phyloP scores from a whole-genome alignment of 2,329 filamentous ascomycete species.

The Lasiodiplodia citricola region DNA sequence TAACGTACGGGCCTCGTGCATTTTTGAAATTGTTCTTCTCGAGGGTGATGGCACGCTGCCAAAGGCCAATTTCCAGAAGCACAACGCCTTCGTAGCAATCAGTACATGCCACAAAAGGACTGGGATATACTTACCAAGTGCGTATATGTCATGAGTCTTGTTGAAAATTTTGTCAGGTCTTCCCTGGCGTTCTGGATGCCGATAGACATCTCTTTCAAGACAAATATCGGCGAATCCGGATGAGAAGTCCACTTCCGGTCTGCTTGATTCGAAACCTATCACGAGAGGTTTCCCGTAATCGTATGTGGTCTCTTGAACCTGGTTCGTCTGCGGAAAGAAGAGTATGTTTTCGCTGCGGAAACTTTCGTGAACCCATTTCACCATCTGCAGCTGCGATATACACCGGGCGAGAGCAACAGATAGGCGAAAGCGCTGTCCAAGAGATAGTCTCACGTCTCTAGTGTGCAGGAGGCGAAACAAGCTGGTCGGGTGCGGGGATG shows the following conservation, averaged over 20 bases:
- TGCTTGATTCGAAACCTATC: constrained; percentile 30
- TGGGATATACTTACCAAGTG: constrained; percentile 32
- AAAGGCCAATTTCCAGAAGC: constrained; percentile 45
- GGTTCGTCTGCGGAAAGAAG: constrained; percentile 24
- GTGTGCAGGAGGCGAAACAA: constrained; percentile 18
- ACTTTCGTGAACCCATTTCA: constrained; percentile 31
- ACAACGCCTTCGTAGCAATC: constrained; percentile 35
- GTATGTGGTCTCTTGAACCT: neutral
- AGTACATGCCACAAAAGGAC: neutral
- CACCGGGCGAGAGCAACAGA: constrained; percentile 26
- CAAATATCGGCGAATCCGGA: constrained; percentile 9
- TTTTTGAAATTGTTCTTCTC: constrained; percentile 26
- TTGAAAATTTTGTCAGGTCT: constrained; percentile 36
- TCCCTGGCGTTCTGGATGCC: constrained; percentile 44
- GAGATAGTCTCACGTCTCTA: neutral
- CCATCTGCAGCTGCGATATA: constrained; percentile 30
- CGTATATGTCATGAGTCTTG: constrained; percentile 45
- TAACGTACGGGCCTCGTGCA: constrained; percentile 24
- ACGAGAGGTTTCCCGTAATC: constrained; percentile 27
- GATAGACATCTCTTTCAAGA: constrained; percentile 31
- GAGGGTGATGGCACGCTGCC: constrained; percentile 28
- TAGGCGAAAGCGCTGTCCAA: constrained; percentile 26
- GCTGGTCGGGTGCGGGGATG: constrained; percentile 18
- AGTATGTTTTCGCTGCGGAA: constrained; percentile 32
- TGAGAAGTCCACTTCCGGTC: constrained; percentile 29